phyloP scores from a whole-genome alignment of 1,284 basidiomycete species.

The Cryptococcus jaspeensis region DNA sequence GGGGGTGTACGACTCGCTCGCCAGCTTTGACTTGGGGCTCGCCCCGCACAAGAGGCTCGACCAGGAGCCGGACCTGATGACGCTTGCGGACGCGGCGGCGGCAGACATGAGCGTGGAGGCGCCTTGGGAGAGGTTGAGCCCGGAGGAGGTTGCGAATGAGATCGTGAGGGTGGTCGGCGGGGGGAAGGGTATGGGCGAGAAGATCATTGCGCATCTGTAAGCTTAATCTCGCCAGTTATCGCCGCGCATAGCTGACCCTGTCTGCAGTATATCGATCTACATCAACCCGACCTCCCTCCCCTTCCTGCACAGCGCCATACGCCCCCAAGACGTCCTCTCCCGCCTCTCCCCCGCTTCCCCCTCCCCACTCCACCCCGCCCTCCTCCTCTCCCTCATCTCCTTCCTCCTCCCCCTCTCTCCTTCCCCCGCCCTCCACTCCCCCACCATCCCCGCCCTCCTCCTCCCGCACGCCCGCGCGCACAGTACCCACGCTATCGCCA shows the following conservation, averaged over 20 bases:
- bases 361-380: conserved; percentile 34
- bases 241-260: background rate
- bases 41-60: conserved; percentile 5
- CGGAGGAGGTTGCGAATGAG: conserved; percentile 28
- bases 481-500: conserved; percentile 23
- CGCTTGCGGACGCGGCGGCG: conserved; percentile 48
- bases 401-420: conserved; percentile 23
- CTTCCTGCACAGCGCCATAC: conserved; percentile 21
- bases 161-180: conserved; percentile 33
- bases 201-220: conserved; percentile 44
- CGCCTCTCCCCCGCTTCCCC: conserved; percentile 22
- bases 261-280: conserved; percentile 31
- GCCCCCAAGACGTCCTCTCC: conserved; percentile 23
- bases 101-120: conserved; percentile 20
- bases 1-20: background rate
- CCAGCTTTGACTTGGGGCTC: background rate
- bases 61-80: conserved; percentile 48
- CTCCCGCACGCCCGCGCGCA: conserved; percentile 25
- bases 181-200: conserved; percentile 37
- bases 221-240: conserved; percentile 7
- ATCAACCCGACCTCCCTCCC: conserved; percentile 13
- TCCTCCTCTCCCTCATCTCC: conserved; percentile 34
- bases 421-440: conserved; percentile 15
- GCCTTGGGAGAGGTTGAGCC: conserved; percentile 34
- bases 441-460: conserved; percentile 17